Base-by-base conservation (phyloP, 2,329 filamentous ascomycete species). In the Sporothrix variecibatus region DNA sequence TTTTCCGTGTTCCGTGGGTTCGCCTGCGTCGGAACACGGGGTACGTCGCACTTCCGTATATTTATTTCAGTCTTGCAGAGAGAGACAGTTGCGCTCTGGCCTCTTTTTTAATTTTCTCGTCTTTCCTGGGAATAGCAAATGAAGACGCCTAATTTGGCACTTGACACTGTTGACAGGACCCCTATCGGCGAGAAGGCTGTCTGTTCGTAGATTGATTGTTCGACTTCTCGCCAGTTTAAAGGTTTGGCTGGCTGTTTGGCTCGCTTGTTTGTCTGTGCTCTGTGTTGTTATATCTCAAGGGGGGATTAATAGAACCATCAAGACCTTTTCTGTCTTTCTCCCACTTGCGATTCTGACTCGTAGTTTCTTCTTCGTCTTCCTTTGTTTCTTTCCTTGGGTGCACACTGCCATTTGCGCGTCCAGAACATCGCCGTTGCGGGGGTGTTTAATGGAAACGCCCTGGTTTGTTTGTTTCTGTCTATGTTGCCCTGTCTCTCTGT, bases 11-110 rank as follows among this genome's bases (percentile, higher is more conserved):
- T 38, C 67, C 67, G 67, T 70, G 67, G 65, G n/a, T 40, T 38
- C 46, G 46, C 67, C 31, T 40, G 67, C 28, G 31, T 28, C 31
- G 67, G 28, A 56, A 56, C 67, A 70, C 67, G 67, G 67, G 67
- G 28, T 34, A 68, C 65, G 65, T 68, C 11, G 65, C 65, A 68
- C 65, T 68, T 46, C 65, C 65, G 65, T 68, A 46, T 49, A 51
- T 51, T 34, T 49, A 68, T 34, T 51, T 68, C 65, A 67, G 38
- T 26, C 38, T 40, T 67, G 62, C 38, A 67, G 62, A 28, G 31
- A 38, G 38, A 67, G n/a, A 26, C 7, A n/a, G 34, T 12, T 56
- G 51, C 23, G 62, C 62, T 46, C 62, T 67, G 62, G 62, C 38
- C 62, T 49, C n/a, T 9, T 11, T 46, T 46, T 43, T 46, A 28